Conservation (phyloP, 2,329 filamentous ascomycete species). For the Pseudocercospora fuligena region DNA sequence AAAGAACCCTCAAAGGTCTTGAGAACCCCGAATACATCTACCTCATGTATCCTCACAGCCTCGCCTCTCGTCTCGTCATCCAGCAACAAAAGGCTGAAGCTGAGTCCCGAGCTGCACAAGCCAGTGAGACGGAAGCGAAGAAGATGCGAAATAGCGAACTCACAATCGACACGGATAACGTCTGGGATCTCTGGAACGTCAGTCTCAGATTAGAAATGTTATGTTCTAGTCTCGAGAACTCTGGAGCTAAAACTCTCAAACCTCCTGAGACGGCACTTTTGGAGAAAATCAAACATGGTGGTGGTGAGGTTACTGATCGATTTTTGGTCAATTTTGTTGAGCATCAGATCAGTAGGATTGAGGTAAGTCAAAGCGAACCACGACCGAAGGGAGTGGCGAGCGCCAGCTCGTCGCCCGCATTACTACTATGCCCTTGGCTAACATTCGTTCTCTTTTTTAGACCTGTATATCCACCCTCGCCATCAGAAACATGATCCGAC, state of each 20-base stretch:
- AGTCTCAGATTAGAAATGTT: constrained; percentile 90
- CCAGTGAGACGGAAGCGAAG: constrained; percentile 52
- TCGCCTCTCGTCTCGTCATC: constrained; percentile 77
- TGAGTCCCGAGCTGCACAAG: constrained; percentile 37
- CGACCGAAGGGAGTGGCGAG: too few species aligned
- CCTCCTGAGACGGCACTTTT: constrained; percentile 82
- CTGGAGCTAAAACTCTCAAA: constrained; percentile 66
- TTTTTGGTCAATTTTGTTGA: constrained; percentile 90
- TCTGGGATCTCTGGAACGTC: constrained; percentile 90
- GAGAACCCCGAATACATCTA: constrained; percentile 97
- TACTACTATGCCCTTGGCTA: too few species aligned
- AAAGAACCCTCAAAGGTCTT: constrained; percentile 92
- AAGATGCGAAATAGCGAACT: constrained; percentile 66
- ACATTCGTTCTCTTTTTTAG: constrained; percentile 50
- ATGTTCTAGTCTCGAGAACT: constrained; percentile 82
- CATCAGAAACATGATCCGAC: constrained; percentile 77
- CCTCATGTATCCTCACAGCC: constrained; percentile 87
- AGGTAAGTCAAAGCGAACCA: constrained; percentile 64
- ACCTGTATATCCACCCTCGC: constrained; percentile 79
- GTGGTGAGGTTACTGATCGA: constrained; percentile 84
- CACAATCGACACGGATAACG: constrained; percentile 79
- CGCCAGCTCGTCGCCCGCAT: too few species aligned
- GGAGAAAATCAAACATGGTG: constrained; percentile 71
- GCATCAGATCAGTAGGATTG: constrained; percentile 93
- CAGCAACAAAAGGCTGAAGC: constrained; percentile 62